phyloP scores from a whole-genome alignment of 805 yeast genomes.

The Candida insectalens region DNA sequence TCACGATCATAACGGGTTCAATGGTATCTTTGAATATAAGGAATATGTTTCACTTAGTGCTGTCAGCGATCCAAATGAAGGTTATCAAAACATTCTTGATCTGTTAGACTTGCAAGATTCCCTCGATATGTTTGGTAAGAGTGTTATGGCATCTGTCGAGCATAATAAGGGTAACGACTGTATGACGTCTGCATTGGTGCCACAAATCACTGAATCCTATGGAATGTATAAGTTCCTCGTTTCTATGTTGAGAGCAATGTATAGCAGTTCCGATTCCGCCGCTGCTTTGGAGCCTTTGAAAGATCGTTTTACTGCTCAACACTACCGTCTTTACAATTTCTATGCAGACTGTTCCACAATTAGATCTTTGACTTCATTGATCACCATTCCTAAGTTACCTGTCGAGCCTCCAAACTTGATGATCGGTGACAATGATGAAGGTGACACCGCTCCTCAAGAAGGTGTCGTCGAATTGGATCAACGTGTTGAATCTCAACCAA shows the following conservation, averaged over 20 bases:
- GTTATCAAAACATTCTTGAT: conserved; percentile 82
- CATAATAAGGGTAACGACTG: conserved; percentile 58
- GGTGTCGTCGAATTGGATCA: conserved; percentile 7
- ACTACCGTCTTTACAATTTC: conserved; percentile 62
- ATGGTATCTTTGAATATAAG: conserved; percentile 92
- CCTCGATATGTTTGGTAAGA: conserved; percentile 66
- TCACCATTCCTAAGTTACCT: conserved; percentile 66
- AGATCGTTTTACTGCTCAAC: conserved; percentile 64
- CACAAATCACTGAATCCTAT: conserved; percentile 82
- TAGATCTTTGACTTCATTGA: conserved; percentile 69
- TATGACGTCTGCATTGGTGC: conserved; percentile 78
- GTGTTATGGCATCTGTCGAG: conserved; percentile 59
- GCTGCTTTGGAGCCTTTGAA: conserved; percentile 71
- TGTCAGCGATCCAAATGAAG: conserved; percentile 91
- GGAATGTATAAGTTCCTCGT: conserved; percentile 87
- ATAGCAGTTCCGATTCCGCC: conserved; percentile 58
- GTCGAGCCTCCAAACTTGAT: conserved; percentile 50
- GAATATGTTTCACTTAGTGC: conserved; percentile 84
- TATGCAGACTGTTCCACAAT: conserved; percentile 86
- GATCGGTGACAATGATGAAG: conserved; percentile 32
- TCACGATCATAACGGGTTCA: conserved; percentile 76
- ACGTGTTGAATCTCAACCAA: conserved; percentile 39
- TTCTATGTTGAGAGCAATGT: conserved; percentile 85
- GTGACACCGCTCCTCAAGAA: conserved; percentile 30
- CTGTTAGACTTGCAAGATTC: conserved; percentile 79